phyloP scores from a whole-genome alignment of 192 early-diverging fungal species.

The Backusella tuberculispora region DNA sequence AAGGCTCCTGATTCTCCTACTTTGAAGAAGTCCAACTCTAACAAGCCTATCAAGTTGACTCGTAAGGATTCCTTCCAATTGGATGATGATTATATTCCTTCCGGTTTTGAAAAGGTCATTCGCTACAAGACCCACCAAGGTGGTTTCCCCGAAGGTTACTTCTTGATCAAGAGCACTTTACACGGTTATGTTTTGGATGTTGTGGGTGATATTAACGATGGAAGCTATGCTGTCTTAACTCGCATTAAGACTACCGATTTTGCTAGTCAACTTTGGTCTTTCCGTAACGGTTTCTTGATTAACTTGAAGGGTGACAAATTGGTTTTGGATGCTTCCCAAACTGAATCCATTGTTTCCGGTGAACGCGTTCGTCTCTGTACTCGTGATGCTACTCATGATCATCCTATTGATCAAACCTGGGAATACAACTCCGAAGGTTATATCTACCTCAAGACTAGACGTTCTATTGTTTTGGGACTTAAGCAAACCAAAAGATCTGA shows the following conservation, averaged over 20 bases:
- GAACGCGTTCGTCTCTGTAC: constrained; percentile 29
- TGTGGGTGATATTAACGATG: neutral
- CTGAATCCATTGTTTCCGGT: constrained; percentile 20
- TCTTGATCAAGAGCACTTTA: constrained; percentile 42
- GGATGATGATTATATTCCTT: constrained; percentile 27
- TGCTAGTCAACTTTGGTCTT: constrained; percentile 39
- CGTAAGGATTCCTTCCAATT: constrained; percentile 31
- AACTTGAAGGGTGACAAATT: constrained; percentile 34
- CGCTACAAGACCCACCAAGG: constrained; percentile 32
- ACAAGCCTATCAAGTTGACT: neutral
- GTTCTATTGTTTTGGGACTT: constrained; percentile 21
- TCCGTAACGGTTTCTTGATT: constrained; percentile 27
- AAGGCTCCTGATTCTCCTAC: neutral
- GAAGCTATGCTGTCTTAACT: constrained; percentile 24
- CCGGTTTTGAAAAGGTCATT: constrained; percentile 37
- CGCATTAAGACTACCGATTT: constrained; percentile 31
- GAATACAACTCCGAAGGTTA: constrained; percentile 19
- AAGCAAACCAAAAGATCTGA: constrained; percentile 31
- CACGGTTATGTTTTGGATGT: constrained; percentile 43
- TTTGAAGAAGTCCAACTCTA: constrained; percentile 16
- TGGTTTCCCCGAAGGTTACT: constrained; percentile 33
- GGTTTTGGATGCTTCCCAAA: constrained; percentile 30
- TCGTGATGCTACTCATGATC: neutral
- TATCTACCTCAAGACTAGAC: constrained; percentile 21
- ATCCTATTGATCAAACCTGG: constrained; percentile 32